These are phyloP conservation scores for Colletotrichum sp. DNA, from an alignment of 2,329 filamentous ascomycete genomes.

Conservation along the genomic window DNA sequence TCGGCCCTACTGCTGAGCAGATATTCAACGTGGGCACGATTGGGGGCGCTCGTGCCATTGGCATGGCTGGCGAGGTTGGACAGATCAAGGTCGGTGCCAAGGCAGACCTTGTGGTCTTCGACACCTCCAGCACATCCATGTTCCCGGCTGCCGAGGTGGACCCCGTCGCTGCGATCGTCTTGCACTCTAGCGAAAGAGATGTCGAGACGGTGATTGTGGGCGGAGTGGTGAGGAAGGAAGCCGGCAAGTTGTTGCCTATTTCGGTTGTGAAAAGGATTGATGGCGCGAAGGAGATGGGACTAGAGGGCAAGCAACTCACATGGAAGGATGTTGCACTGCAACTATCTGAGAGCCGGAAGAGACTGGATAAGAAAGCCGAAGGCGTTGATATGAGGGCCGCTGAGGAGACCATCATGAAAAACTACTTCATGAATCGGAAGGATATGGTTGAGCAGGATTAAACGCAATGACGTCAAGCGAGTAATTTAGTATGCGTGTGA, in stretches of 20 bases:
- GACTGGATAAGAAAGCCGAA: neutral
- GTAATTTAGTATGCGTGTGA: neutral
- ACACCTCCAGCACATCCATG: constrained; percentile 36
- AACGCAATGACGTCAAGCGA: neutral
- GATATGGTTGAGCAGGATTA: neutral
- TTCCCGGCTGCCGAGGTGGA: constrained; percentile 43
- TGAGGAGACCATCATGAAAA: neutral
- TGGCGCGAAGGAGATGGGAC: neutral
- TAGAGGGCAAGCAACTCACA: neutral
- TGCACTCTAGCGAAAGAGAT: constrained; percentile 45
- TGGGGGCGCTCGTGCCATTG: constrained; percentile 46
- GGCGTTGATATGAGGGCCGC: neutral
- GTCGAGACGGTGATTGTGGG: constrained; percentile 48
- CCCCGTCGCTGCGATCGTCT: constrained; percentile 45
- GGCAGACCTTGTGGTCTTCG: constrained; percentile 55
- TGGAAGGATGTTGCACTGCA: neutral
- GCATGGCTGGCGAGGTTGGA: constrained; percentile 46
- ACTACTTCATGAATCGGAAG: neutral
- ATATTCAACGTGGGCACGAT: constrained; percentile 56
- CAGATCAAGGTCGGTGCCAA: constrained; percentile 48
- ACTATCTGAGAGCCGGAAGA: neutral
- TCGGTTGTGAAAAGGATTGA: neutral
- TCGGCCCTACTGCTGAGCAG: constrained; percentile 25
- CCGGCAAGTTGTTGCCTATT: constrained; percentile 28
- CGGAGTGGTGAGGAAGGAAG: constrained; percentile 41